Percentiles rank a stretch among this genome's conserved stretches.
phyloP scores from a whole-genome alignment of 331 rosid genomes.

The Arachis monticola region DNA sequence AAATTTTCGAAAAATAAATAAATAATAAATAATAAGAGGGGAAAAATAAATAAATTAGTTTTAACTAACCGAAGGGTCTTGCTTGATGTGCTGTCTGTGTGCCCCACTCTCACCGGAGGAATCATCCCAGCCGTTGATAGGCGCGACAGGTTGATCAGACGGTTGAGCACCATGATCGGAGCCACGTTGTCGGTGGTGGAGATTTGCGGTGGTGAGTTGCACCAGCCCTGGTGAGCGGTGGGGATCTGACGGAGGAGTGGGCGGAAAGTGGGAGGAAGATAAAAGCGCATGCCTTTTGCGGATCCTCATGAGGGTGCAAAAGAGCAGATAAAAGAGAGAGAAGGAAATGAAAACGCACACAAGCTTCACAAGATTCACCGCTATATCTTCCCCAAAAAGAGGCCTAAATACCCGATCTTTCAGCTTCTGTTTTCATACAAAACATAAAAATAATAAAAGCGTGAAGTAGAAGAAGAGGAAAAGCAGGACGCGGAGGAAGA shows the following conservation, averaged over 20 bases:
- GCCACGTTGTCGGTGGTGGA: neutral
- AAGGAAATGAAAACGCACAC: neutral
- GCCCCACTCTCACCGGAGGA: conserved; percentile 43
- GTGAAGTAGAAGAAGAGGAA: neutral
- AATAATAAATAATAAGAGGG: conserved; percentile 14
- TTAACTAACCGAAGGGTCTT: conserved; percentile 60
- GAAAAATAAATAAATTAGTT: conserved; percentile 17
- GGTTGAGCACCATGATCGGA: conserved; percentile 49
- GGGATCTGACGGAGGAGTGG: conserved; percentile 75
- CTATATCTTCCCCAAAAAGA: neutral
- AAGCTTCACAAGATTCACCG: conserved; percentile 40
- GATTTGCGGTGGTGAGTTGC: conserved; percentile 56
- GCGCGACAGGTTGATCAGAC: conserved; percentile 57
- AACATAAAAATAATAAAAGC: neutral
- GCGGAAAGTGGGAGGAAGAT: conserved; percentile 63
- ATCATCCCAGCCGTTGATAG: conserved; percentile 56
- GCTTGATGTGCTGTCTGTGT: conserved; percentile 42
- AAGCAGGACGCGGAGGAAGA: neutral
- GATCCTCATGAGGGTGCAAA: conserved; percentile 87
- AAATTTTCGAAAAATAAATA: conserved; percentile 34
- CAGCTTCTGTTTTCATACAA: conserved; percentile 33
- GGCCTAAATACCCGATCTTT: conserved; percentile 30
- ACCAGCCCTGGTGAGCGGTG: conserved; percentile 66
- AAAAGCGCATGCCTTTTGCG: conserved; percentile 70
- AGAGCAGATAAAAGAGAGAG: neutral